phyloP scores from a whole-genome alignment of 176 grass and related monocot species.

The Oryza brachyantha region DNA sequence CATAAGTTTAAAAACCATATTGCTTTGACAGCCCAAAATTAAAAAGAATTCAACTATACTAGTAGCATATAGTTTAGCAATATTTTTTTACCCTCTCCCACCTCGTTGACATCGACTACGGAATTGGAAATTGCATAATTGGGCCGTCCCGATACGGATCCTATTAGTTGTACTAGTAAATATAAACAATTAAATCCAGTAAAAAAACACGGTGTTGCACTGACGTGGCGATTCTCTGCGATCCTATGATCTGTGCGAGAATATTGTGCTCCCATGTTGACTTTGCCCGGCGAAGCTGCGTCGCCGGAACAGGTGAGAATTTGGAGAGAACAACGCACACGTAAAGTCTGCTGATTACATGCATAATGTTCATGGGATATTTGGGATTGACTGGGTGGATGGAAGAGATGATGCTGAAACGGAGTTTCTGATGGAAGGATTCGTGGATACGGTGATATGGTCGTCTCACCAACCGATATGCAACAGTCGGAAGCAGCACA shows the following conservation, averaged over 20 bases:
- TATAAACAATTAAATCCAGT: neutral
- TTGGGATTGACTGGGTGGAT: too few species aligned
- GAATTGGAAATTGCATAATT: neutral
- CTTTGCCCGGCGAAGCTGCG: neutral
- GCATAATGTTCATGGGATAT: too few species aligned
- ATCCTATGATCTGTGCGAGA: neutral
- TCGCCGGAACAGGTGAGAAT: neutral
- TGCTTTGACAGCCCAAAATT: neutral
- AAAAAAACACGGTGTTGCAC: neutral
- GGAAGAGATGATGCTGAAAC: too few species aligned
- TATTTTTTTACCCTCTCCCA: neutral
- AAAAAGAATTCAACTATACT: neutral
- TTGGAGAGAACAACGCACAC: neutral
- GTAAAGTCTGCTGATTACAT: neutral
- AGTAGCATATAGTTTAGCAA: too few species aligned
- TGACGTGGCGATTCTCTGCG: neutral
- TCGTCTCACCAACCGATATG: too few species aligned
- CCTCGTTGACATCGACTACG: constrained; percentile 8
- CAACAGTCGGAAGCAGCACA: too few species aligned
- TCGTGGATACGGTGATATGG: too few species aligned
- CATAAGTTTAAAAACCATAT: neutral
- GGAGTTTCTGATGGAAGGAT: too few species aligned
- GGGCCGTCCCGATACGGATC: neutral
- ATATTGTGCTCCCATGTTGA: neutral
- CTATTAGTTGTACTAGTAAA: neutral